These are phyloP conservation scores for Suillus plorans DNA, from an alignment of 768 basidiomycete genomes.

Conservation along the genomic window DNA sequence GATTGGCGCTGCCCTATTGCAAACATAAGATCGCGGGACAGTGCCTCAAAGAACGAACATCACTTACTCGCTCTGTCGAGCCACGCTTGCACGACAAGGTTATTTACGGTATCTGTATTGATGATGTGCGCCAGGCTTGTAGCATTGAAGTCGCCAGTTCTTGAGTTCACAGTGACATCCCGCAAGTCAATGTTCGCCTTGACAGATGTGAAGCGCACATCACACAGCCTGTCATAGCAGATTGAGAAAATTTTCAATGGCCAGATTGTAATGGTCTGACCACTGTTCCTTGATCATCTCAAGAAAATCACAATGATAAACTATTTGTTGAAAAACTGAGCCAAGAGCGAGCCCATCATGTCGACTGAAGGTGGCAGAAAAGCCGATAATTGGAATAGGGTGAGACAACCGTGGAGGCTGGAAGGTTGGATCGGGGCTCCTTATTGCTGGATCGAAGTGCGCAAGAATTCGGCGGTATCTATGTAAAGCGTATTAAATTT, in stretches of 20 bases:
- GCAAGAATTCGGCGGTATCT: constrained; percentile 86
- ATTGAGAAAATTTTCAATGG: not conserved
- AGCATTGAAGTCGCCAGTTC: constrained; percentile 80
- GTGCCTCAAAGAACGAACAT: constrained; percentile 4
- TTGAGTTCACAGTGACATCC: constrained; percentile 61
- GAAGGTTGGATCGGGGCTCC: constrained; percentile 47
- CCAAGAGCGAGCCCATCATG: constrained; percentile 90
- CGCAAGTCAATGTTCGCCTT: constrained; percentile 70
- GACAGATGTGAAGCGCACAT: constrained; percentile 83
- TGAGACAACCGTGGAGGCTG: constrained; percentile 39
- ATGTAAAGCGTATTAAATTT: constrained; percentile 13
- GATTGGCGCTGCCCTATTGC: constrained; percentile 65
- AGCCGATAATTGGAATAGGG: constrained; percentile 83
- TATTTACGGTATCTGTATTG: constrained; percentile 77
- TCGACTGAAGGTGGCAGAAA: constrained; percentile 92
- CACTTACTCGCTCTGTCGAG: constrained; percentile 76
- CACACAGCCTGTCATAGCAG: constrained; percentile 62
- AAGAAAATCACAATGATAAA: constrained; percentile 88
- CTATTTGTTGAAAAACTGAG: constrained; percentile 86
- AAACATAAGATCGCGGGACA: constrained; percentile 1
- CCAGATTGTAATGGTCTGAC: constrained; percentile 36
- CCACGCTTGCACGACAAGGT: constrained; percentile 80
- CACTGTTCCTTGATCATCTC: constrained; percentile 94
- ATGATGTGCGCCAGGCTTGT: constrained; percentile 77
- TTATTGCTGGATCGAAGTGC: constrained; percentile 71